phyloP scores from a whole-genome alignment of 768 basidiomycete genomes.

The Lactarius evosmus region DNA sequence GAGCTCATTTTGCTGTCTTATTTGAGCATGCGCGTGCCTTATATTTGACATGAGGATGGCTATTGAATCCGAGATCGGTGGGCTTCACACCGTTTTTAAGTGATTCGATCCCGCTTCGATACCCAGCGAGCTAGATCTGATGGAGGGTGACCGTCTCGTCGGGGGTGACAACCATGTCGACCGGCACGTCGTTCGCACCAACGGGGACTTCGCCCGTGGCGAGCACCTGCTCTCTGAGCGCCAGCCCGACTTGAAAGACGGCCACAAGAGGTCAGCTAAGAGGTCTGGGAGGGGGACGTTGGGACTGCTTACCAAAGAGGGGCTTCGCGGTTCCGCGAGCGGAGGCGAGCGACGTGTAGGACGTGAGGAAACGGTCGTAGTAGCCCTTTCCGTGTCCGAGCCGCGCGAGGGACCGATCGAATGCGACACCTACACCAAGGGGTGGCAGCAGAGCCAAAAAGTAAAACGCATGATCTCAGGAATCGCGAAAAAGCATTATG shows the following conservation, averaged over 20 bases:
- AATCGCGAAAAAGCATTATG: background rate
- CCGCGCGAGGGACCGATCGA: slow-evolving; percentile 63
- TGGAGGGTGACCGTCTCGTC: slow-evolving; percentile 36
- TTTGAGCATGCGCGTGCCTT: background rate
- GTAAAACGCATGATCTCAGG: background rate
- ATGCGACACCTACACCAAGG: slow-evolving; percentile 57
- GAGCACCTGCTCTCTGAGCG: slow-evolving; percentile 61
- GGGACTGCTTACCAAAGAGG: slow-evolving; percentile 49
- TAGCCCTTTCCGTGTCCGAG: slow-evolving; percentile 83
- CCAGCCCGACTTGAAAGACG: slow-evolving; percentile 52
- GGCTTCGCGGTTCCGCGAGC: slow-evolving; percentile 46
- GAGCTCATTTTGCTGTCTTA: background rate
- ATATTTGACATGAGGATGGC: background rate
- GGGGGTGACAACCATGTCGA: slow-evolving; percentile 58
- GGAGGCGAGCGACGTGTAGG: slow-evolving; percentile 40
- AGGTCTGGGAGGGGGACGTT: slow-evolving; percentile 16
- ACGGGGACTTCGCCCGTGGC: slow-evolving; percentile 51
- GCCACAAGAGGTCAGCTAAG: slow-evolving; percentile 14
- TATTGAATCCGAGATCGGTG: background rate
- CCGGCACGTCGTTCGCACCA: slow-evolving; percentile 56
- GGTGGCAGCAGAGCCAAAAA: background rate
- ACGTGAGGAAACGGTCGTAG: slow-evolving; percentile 70
- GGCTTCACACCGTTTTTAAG: background rate
- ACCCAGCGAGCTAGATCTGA: background rate
- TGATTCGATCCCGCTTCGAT: background rate